Evolutionary conservation across 352 stramenopile genomes (phyloP), one percentile per base, ranked within the genome.

Genomic region (Pythium aristosporum): DNA sequence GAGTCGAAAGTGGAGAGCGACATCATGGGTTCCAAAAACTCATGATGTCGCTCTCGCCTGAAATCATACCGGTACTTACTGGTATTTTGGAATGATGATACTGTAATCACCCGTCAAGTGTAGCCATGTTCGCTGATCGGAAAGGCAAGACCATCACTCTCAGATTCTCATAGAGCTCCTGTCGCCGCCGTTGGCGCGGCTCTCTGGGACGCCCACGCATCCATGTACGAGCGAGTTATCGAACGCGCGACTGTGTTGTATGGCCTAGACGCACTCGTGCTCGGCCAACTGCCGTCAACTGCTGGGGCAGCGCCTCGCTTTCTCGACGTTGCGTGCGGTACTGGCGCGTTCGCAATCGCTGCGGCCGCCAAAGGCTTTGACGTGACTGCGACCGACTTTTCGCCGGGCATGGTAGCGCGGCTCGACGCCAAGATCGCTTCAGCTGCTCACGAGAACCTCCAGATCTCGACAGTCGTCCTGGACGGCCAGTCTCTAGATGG

Each of bases 261-360:
- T 90, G 91, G 51, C 82, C 39, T 73, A 74, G 9, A 97, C 88
- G 70, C 96, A 96, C 73, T 55, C 15, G 48, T 55, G 30, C 16
- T 55, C 6, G 48, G 48, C 9, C 48, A 55, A 42, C 15, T 42
- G 88, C 84, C 71, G 74, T 82, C 12, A 90, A 96, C 63, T 57
- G 78, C 48, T 72, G 81, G 30, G 96, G 13, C 25, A 16, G 8
- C 25, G 9, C 28, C 28, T 98, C 65, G 72, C 42, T 56, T 60
- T 9, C 58, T 71, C 7, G 65, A 71, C 34, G 57, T 71, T 23
- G 65, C 43, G 2, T 63, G 57, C 23, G 65, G 57, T 21, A 25
- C 65, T 0, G 65, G 65, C 4, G 23, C 18, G 9, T 44, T 71
- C 1, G 50, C 65, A 15, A 5, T 71, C 18, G 30, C 28, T 3